A percentile compares a stretch with the other conserved stretches of the same genome.
phyloP scores from a whole-genome alignment of 129 eudicot genomes.

The Saussurea involucrata region DNA sequence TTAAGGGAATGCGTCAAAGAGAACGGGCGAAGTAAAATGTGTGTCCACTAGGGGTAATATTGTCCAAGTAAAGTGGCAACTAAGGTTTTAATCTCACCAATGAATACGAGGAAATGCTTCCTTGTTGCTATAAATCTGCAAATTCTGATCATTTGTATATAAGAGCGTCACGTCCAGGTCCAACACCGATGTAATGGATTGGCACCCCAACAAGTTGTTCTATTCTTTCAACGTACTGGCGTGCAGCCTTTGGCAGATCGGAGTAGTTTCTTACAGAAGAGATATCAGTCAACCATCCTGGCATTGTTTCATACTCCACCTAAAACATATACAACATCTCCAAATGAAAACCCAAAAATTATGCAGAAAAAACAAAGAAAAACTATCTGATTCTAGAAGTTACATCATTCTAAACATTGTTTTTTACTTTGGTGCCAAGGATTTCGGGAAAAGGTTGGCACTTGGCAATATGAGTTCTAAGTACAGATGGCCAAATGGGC shows the following conservation, averaged over 20 bases:
- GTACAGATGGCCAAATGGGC: too few species aligned
- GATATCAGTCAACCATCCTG: slow-evolving; percentile 87
- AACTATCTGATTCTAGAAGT: neutral
- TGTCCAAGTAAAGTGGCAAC: neutral
- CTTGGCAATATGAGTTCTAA: neutral
- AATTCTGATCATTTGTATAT: slow-evolving; percentile 55
- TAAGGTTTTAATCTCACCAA: slow-evolving; percentile 18
- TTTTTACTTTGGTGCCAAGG: neutral
- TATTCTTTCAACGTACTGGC: slow-evolving; percentile 74
- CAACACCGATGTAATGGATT: slow-evolving; percentile 85
- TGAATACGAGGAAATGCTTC: slow-evolving; percentile 1
- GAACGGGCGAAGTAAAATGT: neutral
- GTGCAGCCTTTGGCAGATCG: slow-evolving; percentile 81
- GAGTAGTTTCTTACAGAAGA: slow-evolving; percentile 73
- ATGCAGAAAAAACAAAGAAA: neutral
- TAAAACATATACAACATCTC: slow-evolving; percentile 20
- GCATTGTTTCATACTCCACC: slow-evolving; percentile 95
- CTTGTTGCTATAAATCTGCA: neutral
- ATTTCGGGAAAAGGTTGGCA: too few species aligned
- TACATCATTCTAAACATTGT: neutral
- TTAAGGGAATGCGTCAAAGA: slow-evolving; percentile 7
- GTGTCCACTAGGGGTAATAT: neutral
- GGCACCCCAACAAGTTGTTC: slow-evolving; percentile 91
- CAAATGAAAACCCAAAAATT: neutral
- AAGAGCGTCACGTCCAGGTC: slow-evolving; percentile 96